Conservation (phyloP, 1,284 basidiomycete species). For the Acaromyces ingoldii region DNA sequence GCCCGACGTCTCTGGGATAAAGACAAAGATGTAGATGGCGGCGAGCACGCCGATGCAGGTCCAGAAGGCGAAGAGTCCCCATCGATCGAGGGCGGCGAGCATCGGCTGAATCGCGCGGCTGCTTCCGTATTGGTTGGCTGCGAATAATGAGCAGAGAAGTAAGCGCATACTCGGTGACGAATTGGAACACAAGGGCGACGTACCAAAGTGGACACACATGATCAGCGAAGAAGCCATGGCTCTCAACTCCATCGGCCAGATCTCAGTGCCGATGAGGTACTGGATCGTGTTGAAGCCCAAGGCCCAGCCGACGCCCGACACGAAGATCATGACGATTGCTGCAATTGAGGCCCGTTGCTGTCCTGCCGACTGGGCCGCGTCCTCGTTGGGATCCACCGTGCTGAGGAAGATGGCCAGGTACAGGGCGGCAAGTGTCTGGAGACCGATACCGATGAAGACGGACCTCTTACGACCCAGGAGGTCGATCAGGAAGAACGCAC, state of each 20-base stretch:
- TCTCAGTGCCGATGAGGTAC: constrained; percentile 24
- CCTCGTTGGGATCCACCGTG: constrained; percentile 18
- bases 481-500: constrained; percentile 31
- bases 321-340: no score
- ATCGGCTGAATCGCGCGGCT: no score
- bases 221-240: no score
- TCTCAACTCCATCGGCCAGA: constrained; percentile 15
- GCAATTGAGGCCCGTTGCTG: constrained; percentile 17
- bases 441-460: constrained; percentile 20
- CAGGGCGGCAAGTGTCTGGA: constrained; percentile 9
- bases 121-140: no score
- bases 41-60: no score
- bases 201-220: no score
- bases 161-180: no score
- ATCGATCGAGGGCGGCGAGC: neutral
- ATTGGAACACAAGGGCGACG: no score
- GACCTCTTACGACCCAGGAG: constrained; percentile 24
- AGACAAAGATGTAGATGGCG: no score
- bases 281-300: constrained; percentile 31
- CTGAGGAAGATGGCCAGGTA: constrained; percentile 23
- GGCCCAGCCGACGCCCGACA: constrained; percentile 25
- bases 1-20: no score
- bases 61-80: no score
- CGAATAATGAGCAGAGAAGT: no score
- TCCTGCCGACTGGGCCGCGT: constrained; percentile 13